These are phyloP conservation scores for Colletotrichum abscissum DNA, from an alignment of 2,329 filamentous ascomycete species.

Conservation along the genomic window DNA sequence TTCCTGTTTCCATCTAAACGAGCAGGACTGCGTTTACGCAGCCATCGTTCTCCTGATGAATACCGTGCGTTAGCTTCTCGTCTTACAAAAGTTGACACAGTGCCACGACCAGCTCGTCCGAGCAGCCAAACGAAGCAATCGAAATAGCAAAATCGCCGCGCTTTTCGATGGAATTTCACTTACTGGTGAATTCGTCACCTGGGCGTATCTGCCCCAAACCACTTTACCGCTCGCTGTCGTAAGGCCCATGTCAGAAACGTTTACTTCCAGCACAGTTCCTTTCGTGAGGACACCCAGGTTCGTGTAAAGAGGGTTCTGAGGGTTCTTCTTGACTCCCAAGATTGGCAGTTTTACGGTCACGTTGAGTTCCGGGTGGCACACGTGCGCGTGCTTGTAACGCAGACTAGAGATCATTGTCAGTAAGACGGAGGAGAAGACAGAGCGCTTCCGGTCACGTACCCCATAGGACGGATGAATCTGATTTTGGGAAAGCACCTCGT, in stretches of 20 bases:
- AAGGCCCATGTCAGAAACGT: slow-evolving; percentile 90
- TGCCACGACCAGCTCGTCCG: too few relatives aligned
- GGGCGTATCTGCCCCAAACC: slow-evolving; percentile 88
- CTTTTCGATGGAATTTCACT: not conserved
- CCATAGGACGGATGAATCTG: slow-evolving; percentile 62
- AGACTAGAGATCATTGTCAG: slow-evolving; percentile 39
- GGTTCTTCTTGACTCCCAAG: slow-evolving; percentile 71
- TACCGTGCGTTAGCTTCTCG: slow-evolving; percentile 51
- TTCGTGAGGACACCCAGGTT: slow-evolving; percentile 77
- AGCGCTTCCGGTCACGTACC: slow-evolving; percentile 30
- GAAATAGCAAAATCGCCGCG: too few relatives aligned
- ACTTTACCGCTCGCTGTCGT: slow-evolving; percentile 94
- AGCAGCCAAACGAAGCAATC: too few relatives aligned
- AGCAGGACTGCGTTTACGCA: slow-evolving; percentile 52
- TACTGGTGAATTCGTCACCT: slow-evolving; percentile 59
- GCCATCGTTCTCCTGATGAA: slow-evolving; percentile 52
- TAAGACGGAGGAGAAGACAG: too few relatives aligned
- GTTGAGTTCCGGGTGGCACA: slow-evolving; percentile 80
- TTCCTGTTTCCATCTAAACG: not conserved
- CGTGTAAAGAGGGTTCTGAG: slow-evolving; percentile 89
- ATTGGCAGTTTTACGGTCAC: slow-evolving; percentile 91
- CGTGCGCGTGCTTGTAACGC: slow-evolving; percentile 64
- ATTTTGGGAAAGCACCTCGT: not conserved
- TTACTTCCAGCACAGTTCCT: slow-evolving; percentile 75
- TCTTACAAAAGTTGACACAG: too few relatives aligned